Base-by-base conservation (phyloP, 2,329 filamentous ascomycete genomes). In the Xylaria sp. region DNA sequence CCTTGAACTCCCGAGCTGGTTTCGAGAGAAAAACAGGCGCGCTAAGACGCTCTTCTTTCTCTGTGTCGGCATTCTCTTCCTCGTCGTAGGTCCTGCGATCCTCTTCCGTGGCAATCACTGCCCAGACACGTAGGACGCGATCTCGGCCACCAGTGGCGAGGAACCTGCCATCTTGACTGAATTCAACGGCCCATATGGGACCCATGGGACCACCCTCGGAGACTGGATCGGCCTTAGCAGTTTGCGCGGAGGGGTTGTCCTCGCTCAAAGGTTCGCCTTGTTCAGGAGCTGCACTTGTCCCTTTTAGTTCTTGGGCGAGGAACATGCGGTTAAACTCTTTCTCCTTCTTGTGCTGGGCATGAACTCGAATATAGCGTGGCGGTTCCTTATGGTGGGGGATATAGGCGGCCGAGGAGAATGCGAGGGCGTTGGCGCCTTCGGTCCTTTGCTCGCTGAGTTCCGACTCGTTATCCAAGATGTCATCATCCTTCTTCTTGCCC, bases 91-190 rank as follows among this genome's bases (percentile, higher is more conserved):
- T 85, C 66, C 86, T 86, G 18, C 96, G 89, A 77, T 98, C 94
- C 69, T 97, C 94, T 0, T 89, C 84, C 0, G 90, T 95, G 2
- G 93, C 89, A 48, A 99, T 89, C 3, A 98, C 94, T 1, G 92
- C 90, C 92, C 95, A 99, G 18, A 98, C 89, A 20, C 95, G 88
- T 12, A 99, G 90, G 18, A 94, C 87, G 72, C 89, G 89, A 78
- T 98, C 96, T 73, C 95, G 93, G 3, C 96, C 96, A 12, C 92
- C 96, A n/a, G 94, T 94, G 6, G 96, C 96, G 20, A 99, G 84
- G 78, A 94, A 97, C 76, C 87, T 92, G 5, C 96, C 96, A 82
- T 98, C 95, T 69, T 91, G 91, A 76, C 95, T 98, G 77, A 98
- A 98, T 76, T 96, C 93, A 72, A 93, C 89, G 0, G 95, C 91